Percentiles rank a stretch among this genome's conserved stretches.
Evolutionary conservation across 1,284 basidiomycete species (phyloP).

Genomic region (Leccinum proximum): DNA sequence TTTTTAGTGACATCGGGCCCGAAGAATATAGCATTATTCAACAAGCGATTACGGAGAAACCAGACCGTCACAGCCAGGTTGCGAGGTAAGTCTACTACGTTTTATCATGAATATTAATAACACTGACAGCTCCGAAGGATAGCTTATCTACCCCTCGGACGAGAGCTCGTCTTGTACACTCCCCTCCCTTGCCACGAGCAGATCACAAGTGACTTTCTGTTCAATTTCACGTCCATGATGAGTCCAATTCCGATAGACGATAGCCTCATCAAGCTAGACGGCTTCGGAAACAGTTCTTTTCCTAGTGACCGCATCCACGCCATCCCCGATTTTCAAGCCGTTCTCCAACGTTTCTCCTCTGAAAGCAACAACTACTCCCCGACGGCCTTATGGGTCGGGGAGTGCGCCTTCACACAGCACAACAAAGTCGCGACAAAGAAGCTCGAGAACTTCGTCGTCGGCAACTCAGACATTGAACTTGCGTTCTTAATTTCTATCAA

Average conservation of each 20-base stretch:
- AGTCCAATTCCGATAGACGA: not conserved
- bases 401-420: not conserved
- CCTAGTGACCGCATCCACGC: not conserved
- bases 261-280: too few species aligned
- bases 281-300: not conserved
- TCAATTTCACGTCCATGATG: not conserved
- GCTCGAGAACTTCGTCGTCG: not conserved
- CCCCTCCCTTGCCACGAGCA: not conserved
- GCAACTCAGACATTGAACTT: not conserved
- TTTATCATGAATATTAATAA: too few species aligned
- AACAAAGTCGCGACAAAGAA: not conserved
- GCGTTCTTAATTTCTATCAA: not conserved
- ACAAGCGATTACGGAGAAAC: too few species aligned
- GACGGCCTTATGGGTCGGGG: not conserved
- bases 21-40: too few species aligned
- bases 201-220: not conserved
- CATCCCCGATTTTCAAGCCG: not conserved
- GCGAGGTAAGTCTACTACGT: too few species aligned
- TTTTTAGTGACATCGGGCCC: too few species aligned
- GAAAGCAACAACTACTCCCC: not conserved
- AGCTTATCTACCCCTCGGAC: too few species aligned
- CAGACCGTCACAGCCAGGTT: too few species aligned
- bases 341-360: not conserved
- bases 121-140: too few species aligned
- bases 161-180: too few species aligned